Evolutionary conservation across 768 basidiomycete genomes (phyloP), one percentile per base, ranked within the genome.

Genomic region (Kwoniella botswanensis): DNA sequence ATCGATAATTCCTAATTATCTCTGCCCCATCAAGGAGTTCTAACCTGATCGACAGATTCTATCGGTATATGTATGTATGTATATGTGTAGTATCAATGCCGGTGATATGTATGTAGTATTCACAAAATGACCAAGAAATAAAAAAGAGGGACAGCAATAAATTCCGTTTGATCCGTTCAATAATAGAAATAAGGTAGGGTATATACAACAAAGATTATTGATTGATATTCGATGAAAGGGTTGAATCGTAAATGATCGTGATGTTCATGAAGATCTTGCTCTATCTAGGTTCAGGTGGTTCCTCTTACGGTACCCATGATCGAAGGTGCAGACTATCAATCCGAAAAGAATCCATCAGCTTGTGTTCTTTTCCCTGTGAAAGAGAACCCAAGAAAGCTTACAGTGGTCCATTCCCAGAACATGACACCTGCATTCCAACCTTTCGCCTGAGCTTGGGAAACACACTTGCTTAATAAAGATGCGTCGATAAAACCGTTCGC

Each of bases 401-500:
- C 75, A 10, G 54, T 61, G 1, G 66, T 74, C 78, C 79, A 83
- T 64, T 83, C 81, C 82, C 82, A 83, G 67, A 79, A 82, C 84
- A 84, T 84, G 53, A 80, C 79, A 50, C 82, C 83, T 0, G 72
- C 84, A 63, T 78, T 87, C 91, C 91, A 92, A 35, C 90, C 91
- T 68, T 86, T 68, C n/a, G 73, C 76, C 73, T 88, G 87, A 0
- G 90, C 92, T 80, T 89, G 85, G 18, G 85, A 74, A 41, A 92
- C 84, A 77, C 92, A 93, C 2, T 82, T 80, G 0, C 89, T 87
- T 21, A 93, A 85, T 17, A 87, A 87, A 1, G 86, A 81, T 1
- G 90, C 85, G 43, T 83, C 84, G 74, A 93, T 89, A 83, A 87
- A 92, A 26, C 84, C 85, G 71, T 88, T 90, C 71, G 71, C 86